Evolutionary conservation across 129 eudicot species (phyloP).

Genomic region (Chrysanthemum seticuspe): DNA sequence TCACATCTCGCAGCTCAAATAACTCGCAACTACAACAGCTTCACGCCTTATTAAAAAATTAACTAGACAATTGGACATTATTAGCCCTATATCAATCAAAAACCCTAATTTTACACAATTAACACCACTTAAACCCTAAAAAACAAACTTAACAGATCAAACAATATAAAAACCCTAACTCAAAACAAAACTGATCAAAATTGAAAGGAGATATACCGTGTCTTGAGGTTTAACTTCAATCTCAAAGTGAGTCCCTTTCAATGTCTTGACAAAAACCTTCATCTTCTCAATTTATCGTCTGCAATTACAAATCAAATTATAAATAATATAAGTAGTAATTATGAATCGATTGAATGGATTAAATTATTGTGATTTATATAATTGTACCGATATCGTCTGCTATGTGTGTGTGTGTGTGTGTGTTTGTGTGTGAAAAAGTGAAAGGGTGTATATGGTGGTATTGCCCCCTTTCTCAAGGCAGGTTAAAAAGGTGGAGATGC

Average conservation of each 20-base stretch:
- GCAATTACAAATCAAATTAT: conserved; percentile 22
- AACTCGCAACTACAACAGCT: not conserved
- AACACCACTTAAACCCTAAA: conserved; percentile 18
- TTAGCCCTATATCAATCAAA: not conserved
- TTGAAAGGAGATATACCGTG: conserved; percentile 41
- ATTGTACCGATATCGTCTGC: conserved; percentile 30
- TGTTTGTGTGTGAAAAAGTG: conserved; percentile 15
- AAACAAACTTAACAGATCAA: conserved; percentile 19
- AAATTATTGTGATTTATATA: conserved; percentile 6
- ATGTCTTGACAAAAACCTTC: conserved; percentile 83
- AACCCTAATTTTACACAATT: conserved; percentile 2
- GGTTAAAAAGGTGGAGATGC: conserved; percentile 16
- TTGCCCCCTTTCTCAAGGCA: conserved; percentile 47
- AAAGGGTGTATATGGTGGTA: conserved; percentile 30
- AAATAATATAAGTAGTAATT: not conserved
- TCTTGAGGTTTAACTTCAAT: conserved; percentile 73
- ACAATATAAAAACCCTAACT: conserved; percentile 27
- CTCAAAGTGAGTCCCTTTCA: conserved; percentile 78
- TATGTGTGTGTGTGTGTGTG: conserved; percentile 6
- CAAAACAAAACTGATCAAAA: not conserved
- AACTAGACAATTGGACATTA: not conserved
- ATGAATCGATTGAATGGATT: conserved; percentile 7
- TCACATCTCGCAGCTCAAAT: too few relatives aligned
- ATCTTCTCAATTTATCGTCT: conserved; percentile 35
- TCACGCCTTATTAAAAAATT: not conserved